Conservation (phyloP, 2,329 filamentous ascomycete species). For the Colletotrichum gloeosporioides region DNA sequence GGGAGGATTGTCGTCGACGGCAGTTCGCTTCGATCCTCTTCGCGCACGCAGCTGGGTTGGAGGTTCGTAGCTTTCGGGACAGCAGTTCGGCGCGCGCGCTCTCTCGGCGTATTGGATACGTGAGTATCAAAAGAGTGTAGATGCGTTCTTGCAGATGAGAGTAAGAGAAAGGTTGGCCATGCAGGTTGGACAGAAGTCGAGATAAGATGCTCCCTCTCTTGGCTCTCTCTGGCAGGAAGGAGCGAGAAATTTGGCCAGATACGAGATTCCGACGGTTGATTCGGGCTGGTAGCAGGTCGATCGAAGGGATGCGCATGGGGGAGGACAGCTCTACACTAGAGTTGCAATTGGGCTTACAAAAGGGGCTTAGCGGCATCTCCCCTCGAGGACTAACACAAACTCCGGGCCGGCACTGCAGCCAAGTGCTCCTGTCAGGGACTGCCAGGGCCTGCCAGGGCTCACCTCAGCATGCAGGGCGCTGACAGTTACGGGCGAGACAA, state of each 20-base stretch:
- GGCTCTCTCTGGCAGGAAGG: constrained; percentile 11
- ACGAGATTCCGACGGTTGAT: constrained; percentile 12
- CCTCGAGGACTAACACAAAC: constrained; percentile 13
- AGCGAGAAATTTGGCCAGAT: constrained; percentile 20
- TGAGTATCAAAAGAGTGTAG: not conserved
- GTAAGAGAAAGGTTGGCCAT: not conserved
- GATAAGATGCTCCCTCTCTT: constrained; percentile 1
- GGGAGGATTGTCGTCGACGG: not conserved
- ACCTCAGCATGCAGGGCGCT: constrained; percentile 1
- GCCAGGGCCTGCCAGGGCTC: not conserved
- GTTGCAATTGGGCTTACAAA: constrained; percentile 10
- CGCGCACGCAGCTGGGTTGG: not conserved
- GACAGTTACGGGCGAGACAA: constrained; percentile 1
- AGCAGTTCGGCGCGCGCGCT: not conserved
- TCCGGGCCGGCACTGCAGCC: not conserved
- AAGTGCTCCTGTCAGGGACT: not conserved
- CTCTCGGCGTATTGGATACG: not conserved
- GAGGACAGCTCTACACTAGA: constrained; percentile 19
- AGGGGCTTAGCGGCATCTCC: constrained; percentile 15
- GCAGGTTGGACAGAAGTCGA: not conserved
- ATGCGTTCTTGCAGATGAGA: not conserved
- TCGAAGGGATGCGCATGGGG: constrained; percentile 18
- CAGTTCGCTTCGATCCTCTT: not conserved
- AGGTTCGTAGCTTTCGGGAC: not conserved
- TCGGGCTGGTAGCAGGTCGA: constrained; percentile 1